Evolutionary conservation across 257 asterid genomes (phyloP).

Genomic region (Hygrophila difformis): DNA sequence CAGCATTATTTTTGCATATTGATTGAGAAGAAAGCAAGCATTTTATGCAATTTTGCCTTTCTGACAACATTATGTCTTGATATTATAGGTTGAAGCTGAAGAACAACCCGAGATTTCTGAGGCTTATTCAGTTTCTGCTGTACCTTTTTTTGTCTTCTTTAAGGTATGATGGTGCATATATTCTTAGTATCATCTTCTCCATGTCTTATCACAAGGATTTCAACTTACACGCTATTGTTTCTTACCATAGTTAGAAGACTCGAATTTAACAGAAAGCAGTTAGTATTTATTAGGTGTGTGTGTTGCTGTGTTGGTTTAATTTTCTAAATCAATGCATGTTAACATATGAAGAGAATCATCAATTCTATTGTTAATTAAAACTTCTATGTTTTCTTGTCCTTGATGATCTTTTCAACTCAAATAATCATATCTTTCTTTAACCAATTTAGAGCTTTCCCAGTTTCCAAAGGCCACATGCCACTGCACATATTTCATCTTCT

Average conservation of each 20-base stretch:
- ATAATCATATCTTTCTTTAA: not conserved
- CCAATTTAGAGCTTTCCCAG: not conserved
- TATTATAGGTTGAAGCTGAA: constrained; percentile 88
- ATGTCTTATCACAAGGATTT: not conserved
- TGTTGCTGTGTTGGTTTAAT: not conserved
- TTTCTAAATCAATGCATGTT: not conserved
- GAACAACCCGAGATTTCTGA: constrained; percentile 94
- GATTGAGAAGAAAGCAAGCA: not conserved
- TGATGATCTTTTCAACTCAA: not conserved
- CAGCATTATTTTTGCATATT: too few species aligned
- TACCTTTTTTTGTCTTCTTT: constrained; percentile 82
- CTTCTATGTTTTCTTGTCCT: not conserved
- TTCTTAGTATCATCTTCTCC: constrained; percentile 2
- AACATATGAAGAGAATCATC: not conserved
- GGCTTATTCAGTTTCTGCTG: constrained; percentile 77
- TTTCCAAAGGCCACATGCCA: not conserved
- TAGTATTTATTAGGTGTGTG: too few species aligned
- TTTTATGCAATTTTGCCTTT: not conserved
- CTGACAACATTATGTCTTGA: constrained; percentile 16
- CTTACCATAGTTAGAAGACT: not conserved
- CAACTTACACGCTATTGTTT: not conserved
- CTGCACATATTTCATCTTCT: too few species aligned
- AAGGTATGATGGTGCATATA: constrained; percentile 39
- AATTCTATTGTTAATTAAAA: not conserved
- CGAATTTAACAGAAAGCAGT: constrained; percentile 1